A percentile compares a stretch with the other conserved stretches of the same genome.
Conservation (phyloP, 441 rosid species). For the Arabidopsis hybrid region DNA sequence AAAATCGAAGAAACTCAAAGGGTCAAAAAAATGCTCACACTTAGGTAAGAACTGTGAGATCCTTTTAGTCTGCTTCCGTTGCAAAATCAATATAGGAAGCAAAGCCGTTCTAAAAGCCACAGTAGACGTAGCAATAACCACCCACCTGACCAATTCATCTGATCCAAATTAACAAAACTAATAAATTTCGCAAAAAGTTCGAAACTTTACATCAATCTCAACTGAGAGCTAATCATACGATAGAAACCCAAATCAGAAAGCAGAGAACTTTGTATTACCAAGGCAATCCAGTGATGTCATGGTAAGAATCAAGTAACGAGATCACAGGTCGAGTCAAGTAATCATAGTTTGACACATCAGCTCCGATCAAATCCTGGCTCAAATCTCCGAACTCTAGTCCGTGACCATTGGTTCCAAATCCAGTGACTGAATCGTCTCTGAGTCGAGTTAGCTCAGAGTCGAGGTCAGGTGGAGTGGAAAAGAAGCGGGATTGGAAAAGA, state of each 20-base stretch:
- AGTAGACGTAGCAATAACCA: constrained; percentile 76
- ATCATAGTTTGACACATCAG: constrained; percentile 45
- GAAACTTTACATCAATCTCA: neutral
- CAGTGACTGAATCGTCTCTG: constrained; percentile 15
- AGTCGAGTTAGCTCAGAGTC: constrained; percentile 29
- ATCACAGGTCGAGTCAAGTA: constrained; percentile 57
- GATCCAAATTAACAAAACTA: constrained; percentile 26
- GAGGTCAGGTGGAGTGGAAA: constrained; percentile 33
- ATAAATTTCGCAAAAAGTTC: neutral
- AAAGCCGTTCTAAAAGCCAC: constrained; percentile 67
- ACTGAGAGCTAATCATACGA: neutral
- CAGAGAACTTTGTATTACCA: constrained; percentile 53
- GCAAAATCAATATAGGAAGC: constrained; percentile 72
- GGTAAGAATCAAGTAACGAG: constrained; percentile 76
- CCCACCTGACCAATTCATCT: constrained; percentile 72
- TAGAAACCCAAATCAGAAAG: neutral
- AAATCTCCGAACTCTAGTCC: constrained; percentile 27
- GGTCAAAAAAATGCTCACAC: constrained; percentile 55
- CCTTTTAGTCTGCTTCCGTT: constrained; percentile 60
- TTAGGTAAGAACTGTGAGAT: constrained; percentile 66
- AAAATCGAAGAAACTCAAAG: neutral
- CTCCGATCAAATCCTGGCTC: constrained; percentile 32
- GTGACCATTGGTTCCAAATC: constrained; percentile 8
- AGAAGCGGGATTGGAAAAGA: constrained; percentile 26
- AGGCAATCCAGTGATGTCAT: constrained; percentile 80